Conservation (phyloP, 176 grass and related monocot species). For the Thinopyrum elongatum region DNA sequence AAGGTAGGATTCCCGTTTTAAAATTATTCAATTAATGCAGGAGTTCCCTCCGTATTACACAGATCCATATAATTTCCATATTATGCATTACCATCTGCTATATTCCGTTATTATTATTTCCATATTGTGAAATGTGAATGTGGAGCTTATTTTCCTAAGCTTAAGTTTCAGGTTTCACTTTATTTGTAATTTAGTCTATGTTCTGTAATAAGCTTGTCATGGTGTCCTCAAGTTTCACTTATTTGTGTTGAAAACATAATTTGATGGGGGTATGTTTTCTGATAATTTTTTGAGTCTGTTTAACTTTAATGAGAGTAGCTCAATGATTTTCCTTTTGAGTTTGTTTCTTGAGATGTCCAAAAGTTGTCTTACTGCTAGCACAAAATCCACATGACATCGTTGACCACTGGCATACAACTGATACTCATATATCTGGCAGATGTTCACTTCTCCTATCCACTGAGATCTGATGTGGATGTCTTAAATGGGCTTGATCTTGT, state of each 20-base stretch:
- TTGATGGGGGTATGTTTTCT: not conserved
- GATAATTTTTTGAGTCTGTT: constrained; percentile 5
- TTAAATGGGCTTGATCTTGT: constrained; percentile 86
- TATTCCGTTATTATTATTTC: not conserved
- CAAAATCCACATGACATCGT: not conserved
- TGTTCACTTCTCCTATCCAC: constrained; percentile 90
- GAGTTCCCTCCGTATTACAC: not conserved
- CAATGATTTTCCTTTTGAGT: constrained; percentile 2
- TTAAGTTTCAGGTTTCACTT: not conserved
- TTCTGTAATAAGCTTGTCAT: not conserved
- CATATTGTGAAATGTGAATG: constrained; percentile 13
- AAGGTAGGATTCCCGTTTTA: constrained; percentile 55
- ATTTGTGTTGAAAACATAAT: not conserved
- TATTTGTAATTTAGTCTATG: not conserved
- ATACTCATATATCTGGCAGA: constrained; percentile 52
- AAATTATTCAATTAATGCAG: not conserved
- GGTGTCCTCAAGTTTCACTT: not conserved
- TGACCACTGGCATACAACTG: constrained; percentile 10
- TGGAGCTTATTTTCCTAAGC: constrained; percentile 11
- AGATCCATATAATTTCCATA: not conserved
- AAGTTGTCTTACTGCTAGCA: not conserved
- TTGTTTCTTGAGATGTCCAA: constrained; percentile 10
- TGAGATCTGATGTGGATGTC: constrained; percentile 83
- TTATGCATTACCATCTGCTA: not conserved
- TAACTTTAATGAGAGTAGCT: constrained; percentile 1